Conservation (phyloP, 257 asterid genomes). For the Przewalskia tangutica region DNA sequence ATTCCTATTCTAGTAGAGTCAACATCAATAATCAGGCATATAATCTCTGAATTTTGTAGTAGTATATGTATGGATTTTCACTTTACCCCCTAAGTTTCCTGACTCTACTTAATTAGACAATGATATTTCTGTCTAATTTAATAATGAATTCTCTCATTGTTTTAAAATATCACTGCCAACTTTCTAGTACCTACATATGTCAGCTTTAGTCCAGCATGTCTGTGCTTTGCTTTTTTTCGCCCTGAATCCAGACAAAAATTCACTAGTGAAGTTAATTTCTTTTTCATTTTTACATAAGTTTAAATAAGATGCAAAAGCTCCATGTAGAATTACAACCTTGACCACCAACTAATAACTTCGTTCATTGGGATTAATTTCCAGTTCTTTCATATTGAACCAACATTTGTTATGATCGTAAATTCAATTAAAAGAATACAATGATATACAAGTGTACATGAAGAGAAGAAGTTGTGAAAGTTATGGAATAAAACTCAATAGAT, state of each 20-base stretch:
- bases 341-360: not conserved
- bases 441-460: not conserved
- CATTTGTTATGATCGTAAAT: not conserved
- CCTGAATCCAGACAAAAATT: not conserved
- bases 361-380: not conserved
- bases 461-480: no score
- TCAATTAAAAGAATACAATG: not conserved
- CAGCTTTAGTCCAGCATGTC: not conserved
- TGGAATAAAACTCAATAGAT: no score
- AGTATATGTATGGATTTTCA: not conserved
- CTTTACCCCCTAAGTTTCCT: not conserved
- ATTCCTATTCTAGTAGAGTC: constrained; percentile 15
- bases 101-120: constrained; percentile 2
- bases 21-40: constrained; percentile 11
- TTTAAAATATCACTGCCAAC: not conserved
- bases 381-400: not conserved
- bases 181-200: not conserved
- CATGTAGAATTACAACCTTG: not conserved
- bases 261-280: not conserved
- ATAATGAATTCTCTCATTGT: not conserved
- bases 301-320: not conserved
- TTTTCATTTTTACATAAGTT: not conserved
- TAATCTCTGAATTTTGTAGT: not conserved
- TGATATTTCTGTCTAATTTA: not conserved
- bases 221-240: not conserved